Percentiles rank a stretch among this genome's conserved stretches.
These are phyloP conservation scores for Calcarisporium arbuscula DNA, from an alignment of 2,329 filamentous ascomycete species.

Conservation along the genomic window DNA sequence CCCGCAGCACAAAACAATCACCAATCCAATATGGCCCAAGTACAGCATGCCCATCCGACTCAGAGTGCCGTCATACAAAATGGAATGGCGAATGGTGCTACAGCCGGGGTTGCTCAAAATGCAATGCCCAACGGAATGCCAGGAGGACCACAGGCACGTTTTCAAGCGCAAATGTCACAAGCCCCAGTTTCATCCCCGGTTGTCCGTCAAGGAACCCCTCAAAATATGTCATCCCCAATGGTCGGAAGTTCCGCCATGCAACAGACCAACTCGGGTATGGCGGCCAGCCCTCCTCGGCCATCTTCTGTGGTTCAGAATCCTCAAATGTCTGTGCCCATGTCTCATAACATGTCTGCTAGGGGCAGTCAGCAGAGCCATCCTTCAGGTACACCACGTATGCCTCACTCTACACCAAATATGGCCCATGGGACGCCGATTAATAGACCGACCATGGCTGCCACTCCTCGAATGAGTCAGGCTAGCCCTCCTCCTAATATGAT, in stretches of 20 bases:
- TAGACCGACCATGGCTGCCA: constrained; percentile 44
- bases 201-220: constrained; percentile 56
- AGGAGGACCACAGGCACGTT: constrained; percentile 38
- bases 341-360: constrained; percentile 56
- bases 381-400: constrained; percentile 57
- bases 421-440: constrained; percentile 53
- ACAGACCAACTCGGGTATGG: constrained; percentile 60
- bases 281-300: constrained; percentile 60
- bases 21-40: constrained; percentile 19
- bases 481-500: constrained; percentile 57
- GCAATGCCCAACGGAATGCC: constrained; percentile 32
- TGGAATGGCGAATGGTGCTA: constrained; percentile 31
- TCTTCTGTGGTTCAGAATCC: constrained; percentile 58
- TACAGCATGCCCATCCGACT: constrained; percentile 27
- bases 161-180: constrained; percentile 53
- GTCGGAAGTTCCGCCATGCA: constrained; percentile 58
- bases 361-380: constrained; percentile 62
- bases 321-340: constrained; percentile 53
- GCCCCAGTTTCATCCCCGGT: constrained; percentile 63
- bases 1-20: constrained; percentile 19
- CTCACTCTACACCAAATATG: constrained; percentile 55
- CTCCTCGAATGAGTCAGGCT: constrained; percentile 56
- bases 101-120: constrained; percentile 19
- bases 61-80: constrained; percentile 31
- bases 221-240: constrained; percentile 60